Percentiles rank a stretch among this genome's conserved stretches.
Conservation (phyloP, 371 early-diverging fungal species). For the Choanephora cucurbitarum region DNA sequence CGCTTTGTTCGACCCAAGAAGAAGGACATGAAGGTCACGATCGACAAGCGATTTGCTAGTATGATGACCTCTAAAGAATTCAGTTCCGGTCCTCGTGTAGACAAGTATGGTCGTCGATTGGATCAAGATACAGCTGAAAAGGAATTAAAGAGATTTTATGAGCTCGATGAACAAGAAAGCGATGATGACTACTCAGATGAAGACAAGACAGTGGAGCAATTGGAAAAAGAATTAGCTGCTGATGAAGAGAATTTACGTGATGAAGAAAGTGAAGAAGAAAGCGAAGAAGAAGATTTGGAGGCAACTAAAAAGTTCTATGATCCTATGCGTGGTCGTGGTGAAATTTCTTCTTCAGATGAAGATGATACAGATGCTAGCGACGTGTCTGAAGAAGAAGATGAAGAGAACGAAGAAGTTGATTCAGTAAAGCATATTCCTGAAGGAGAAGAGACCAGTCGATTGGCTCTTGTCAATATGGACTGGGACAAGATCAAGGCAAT, state of each 20-base stretch:
- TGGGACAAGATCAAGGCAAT: slow-evolving; percentile 89
- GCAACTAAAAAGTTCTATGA: slow-evolving; percentile 50
- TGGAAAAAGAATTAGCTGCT: slow-evolving; percentile 52
- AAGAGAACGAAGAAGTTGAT: slow-evolving; percentile 64
- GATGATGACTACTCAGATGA: slow-evolving; percentile 26
- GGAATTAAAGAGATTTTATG: slow-evolving; percentile 61
- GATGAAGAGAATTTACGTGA: slow-evolving; percentile 44
- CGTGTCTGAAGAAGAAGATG: slow-evolving; percentile 56
- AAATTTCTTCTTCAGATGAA: slow-evolving; percentile 63
- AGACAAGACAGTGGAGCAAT: slow-evolving; percentile 38
- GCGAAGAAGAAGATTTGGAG: slow-evolving; percentile 20
- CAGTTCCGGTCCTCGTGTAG: slow-evolving; percentile 74
- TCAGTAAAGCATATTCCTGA: slow-evolving; percentile 57
- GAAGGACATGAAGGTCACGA: slow-evolving; percentile 80
- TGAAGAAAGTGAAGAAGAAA: slow-evolving; percentile 29
- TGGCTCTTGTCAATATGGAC: slow-evolving; percentile 96
- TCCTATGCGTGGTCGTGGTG: slow-evolving; percentile 86
- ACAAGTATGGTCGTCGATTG: slow-evolving; percentile 84
- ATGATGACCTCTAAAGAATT: slow-evolving; percentile 84
- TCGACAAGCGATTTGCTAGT: slow-evolving; percentile 86
- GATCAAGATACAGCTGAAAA: slow-evolving; percentile 51
- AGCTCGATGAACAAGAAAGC: slow-evolving; percentile 56
- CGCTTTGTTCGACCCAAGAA: slow-evolving; percentile 84
- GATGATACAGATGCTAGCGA: slow-evolving; percentile 57
- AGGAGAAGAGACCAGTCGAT: slow-evolving; percentile 86